Conservation (phyloP, 2,329 filamentous ascomycete genomes). For the Furcasterigmium furcatum region DNA sequence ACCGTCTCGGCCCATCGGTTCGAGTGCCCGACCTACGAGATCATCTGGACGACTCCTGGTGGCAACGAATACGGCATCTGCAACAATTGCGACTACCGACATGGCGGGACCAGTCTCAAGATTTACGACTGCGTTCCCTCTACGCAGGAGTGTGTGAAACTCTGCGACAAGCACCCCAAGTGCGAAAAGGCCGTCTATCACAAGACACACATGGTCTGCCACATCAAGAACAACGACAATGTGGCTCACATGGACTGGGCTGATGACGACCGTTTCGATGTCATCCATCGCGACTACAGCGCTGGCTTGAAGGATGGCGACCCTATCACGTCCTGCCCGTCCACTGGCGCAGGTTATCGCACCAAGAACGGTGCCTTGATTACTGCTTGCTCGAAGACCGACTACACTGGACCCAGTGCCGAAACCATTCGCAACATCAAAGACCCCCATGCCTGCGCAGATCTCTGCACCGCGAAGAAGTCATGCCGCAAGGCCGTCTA, state of each 20-base stretch:
- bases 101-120: conserved; percentile 8
- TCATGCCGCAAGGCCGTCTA: conserved; percentile 13
- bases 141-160: conserved; percentile 7
- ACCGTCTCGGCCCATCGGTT: conserved; percentile 9
- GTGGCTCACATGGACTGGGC: conserved; percentile 9
- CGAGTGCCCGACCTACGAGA: conserved; percentile 8
- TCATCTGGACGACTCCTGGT: conserved; percentile 6
- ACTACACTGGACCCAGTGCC: conserved; percentile 9
- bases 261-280: conserved; percentile 9
- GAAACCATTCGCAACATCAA: conserved; percentile 7
- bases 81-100: conserved; percentile 10
- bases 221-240: conserved; percentile 11
- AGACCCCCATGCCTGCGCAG: conserved; percentile 10
- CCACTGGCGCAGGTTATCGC: conserved; percentile 6
- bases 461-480: conserved; percentile 10
- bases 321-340: conserved; percentile 9
- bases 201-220: conserved; percentile 6
- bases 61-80: conserved; percentile 11
- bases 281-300: conserved; percentile 8
- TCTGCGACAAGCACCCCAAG: conserved; percentile 9
- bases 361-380: conserved; percentile 3
- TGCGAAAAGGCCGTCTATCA: conserved; percentile 12
- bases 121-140: conserved; percentile 3
- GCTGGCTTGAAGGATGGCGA: conserved; percentile 8
- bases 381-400: conserved; percentile 10